A percentile compares a stretch with the other conserved stretches of the same genome.
Evolutionary conservation across 192 early-diverging fungal genomes (phyloP).

Genomic region (Podila clonocystis): DNA sequence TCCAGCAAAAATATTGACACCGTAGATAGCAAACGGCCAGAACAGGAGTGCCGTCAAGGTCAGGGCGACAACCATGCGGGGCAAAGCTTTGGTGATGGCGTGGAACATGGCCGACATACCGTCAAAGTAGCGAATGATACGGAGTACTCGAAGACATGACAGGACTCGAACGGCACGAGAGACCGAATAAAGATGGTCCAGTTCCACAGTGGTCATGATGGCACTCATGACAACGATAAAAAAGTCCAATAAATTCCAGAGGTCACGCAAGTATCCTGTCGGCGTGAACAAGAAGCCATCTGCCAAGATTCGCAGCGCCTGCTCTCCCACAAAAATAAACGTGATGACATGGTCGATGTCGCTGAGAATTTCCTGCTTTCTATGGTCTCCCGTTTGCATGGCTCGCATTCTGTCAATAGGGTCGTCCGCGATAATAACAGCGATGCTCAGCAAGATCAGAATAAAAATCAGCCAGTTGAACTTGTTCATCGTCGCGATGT

Average conservation of each 20-base stretch:
- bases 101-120: constrained; percentile 63
- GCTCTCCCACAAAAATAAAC: constrained; percentile 60
- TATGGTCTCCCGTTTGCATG: constrained; percentile 32
- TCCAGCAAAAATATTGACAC: constrained; percentile 64
- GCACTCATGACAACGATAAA: constrained; percentile 62
- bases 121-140: constrained; percentile 57
- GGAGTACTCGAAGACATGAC: constrained; percentile 62
- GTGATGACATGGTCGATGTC: constrained; percentile 59
- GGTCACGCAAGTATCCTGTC: constrained; percentile 62
- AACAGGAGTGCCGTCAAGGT: constrained; percentile 58
- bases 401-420: constrained; percentile 57
- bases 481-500: constrained; percentile 57
- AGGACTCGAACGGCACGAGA: constrained; percentile 62
- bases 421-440: constrained; percentile 54
- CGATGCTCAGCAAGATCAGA: constrained; percentile 59
- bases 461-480: constrained; percentile 57
- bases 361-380: constrained; percentile 22
- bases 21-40: constrained; percentile 68
- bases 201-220: constrained; percentile 53
- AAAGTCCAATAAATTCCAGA: constrained; percentile 67
- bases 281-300: constrained; percentile 68
- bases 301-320: constrained; percentile 59
- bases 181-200: constrained; percentile 50
- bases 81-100: constrained; percentile 58
- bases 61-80: constrained; percentile 65